phyloP scores from a whole-genome alignment of 2,329 filamentous ascomycete genomes.

The Scorias spongiosa region DNA sequence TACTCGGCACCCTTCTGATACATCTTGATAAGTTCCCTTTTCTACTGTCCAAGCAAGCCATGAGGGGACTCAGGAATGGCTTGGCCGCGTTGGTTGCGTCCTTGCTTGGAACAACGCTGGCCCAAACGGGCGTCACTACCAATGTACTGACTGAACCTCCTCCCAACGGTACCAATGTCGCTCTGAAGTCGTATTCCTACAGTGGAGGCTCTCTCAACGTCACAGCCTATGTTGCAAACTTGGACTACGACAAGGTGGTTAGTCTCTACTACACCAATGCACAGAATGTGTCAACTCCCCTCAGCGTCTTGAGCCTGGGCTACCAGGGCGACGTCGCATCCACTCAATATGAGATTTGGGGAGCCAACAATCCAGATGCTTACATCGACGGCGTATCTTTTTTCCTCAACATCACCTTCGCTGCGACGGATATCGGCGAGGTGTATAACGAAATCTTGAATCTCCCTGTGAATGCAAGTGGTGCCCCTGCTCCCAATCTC shows the following conservation, averaged over 20 bases:
- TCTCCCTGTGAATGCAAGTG: conserved; percentile 12
- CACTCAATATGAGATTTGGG: conserved; percentile 15
- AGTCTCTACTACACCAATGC: conserved; percentile 18
- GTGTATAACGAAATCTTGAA: conserved; percentile 13
- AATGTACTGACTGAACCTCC: conserved; percentile 8
- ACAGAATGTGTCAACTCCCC: conserved; percentile 15
- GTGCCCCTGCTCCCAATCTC: conserved; percentile 10
- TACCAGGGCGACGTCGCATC: conserved; percentile 7
- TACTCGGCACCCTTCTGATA: too few species aligned
- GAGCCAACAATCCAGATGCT: conserved; percentile 9
- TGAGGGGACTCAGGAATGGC: not conserved
- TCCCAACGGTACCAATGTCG: conserved; percentile 10
- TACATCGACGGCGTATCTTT: conserved; percentile 17
- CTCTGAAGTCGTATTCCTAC: conserved; percentile 15
- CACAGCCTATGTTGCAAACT: conserved; percentile 14
- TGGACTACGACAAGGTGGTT: conserved; percentile 19
- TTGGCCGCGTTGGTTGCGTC: not conserved
- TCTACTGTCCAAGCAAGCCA: not conserved
- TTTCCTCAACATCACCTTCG: conserved; percentile 18
- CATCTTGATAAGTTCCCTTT: not conserved
- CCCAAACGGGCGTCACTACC: conserved; percentile 11
- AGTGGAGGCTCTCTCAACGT: conserved; percentile 16
- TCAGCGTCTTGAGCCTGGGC: conserved; percentile 11
- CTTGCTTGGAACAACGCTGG: not conserved
- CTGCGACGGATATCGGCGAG: conserved; percentile 13